A percentile compares a stretch with the other conserved stretches of the same genome.
These are phyloP conservation scores for Aspergillus carlsbadensis DNA, from an alignment of 495 filamentous ascomycete genomes.

Conservation along the genomic window DNA sequence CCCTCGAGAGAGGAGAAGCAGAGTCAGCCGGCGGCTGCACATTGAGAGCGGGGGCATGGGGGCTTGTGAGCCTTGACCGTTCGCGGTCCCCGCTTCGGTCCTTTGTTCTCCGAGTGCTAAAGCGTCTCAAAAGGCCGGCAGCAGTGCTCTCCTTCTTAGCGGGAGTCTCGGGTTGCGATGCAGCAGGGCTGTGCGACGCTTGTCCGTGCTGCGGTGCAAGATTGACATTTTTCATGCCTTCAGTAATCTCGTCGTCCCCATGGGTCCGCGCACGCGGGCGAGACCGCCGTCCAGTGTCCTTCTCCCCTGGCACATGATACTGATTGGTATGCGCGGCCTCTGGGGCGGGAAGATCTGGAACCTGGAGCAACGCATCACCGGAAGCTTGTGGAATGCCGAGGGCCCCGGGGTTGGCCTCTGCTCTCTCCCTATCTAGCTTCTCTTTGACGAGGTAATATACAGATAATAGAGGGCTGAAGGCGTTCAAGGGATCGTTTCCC, in stretches of 20 bases:
- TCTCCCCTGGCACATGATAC: slow-evolving; percentile 83
- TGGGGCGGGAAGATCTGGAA: slow-evolving; percentile 76
- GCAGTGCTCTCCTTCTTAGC: slow-evolving; percentile 84
- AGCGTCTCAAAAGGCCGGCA: slow-evolving; percentile 79
- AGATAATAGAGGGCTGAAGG: slow-evolving; percentile 88
- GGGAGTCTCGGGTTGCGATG: slow-evolving; percentile 59
- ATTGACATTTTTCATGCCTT: slow-evolving; percentile 72
- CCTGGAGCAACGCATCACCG: slow-evolving; percentile 59
- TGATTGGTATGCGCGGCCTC: slow-evolving; percentile 91
- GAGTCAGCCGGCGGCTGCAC: slow-evolving; percentile 72
- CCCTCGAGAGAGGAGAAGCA: slow-evolving; percentile 64
- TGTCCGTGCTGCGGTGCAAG: slow-evolving; percentile 52
- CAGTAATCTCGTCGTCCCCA: slow-evolving; percentile 87
- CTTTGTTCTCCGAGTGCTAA: slow-evolving; percentile 80
- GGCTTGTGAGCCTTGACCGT: slow-evolving; percentile 54
- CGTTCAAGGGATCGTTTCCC: slow-evolving; percentile 87
- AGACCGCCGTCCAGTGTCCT: slow-evolving; percentile 71
- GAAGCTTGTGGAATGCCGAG: slow-evolving; percentile 53
- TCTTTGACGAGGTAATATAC: slow-evolving; percentile 96
- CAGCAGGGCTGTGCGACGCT: slow-evolving; percentile 53
- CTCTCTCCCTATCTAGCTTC: slow-evolving; percentile 81
- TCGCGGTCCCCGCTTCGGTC: slow-evolving; percentile 51
- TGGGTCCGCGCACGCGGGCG: slow-evolving; percentile 88
- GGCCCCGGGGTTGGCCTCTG: slow-evolving; percentile 61
- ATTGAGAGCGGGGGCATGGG: slow-evolving; percentile 67